Evolutionary conservation across 805 yeast genomes (phyloP).

Genomic region (Ogataea nakhonphanomensis): DNA sequence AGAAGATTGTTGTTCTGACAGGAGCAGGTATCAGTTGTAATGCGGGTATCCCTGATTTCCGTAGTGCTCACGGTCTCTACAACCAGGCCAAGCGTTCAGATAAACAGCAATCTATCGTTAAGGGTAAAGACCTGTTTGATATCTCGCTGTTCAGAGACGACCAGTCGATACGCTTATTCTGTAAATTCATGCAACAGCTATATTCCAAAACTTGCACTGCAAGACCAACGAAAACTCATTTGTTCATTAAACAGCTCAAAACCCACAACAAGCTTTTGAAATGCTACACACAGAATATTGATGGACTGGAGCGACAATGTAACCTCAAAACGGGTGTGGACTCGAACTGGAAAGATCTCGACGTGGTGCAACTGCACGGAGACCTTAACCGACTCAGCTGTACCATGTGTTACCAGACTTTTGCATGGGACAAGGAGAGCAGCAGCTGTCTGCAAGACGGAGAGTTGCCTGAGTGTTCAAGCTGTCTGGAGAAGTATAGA

Average conservation of each 20-base stretch:
- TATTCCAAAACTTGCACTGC: slow-evolving; percentile 64
- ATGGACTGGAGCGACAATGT: slow-evolving; percentile 70
- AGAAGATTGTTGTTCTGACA: slow-evolving; percentile 65
- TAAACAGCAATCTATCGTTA: slow-evolving; percentile 49
- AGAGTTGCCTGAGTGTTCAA: slow-evolving; percentile 71
- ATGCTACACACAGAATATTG: slow-evolving; percentile 95
- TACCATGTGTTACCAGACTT: slow-evolving; percentile 58
- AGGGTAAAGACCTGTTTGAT: slow-evolving; percentile 91
- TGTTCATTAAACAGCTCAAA: slow-evolving; percentile 59
- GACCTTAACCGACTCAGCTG: slow-evolving; percentile 75
- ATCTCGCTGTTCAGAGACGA: slow-evolving; percentile 72
- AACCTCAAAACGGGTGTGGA: slow-evolving; percentile 63
- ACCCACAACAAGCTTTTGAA: slow-evolving; percentile 66
- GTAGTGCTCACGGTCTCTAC: slow-evolving; percentile 82
- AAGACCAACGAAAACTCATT: slow-evolving; percentile 79
- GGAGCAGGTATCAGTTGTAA: slow-evolving; percentile 97
- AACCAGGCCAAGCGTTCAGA: slow-evolving; percentile 55
- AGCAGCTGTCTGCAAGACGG: slow-evolving; percentile 53
- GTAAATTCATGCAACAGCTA: slow-evolving; percentile 83
- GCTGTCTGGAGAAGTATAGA: slow-evolving; percentile 55
- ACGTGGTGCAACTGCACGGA: slow-evolving; percentile 90
- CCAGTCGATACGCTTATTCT: slow-evolving; percentile 66
- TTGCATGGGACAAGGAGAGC: slow-evolving; percentile 58
- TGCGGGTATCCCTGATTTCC: slow-evolving; percentile 96
- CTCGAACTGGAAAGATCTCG: slow-evolving; percentile 62